These are phyloP conservation scores for Paramecium octaurelia DNA, from an alignment of 73 alveolate genomes.

Conservation along the genomic window DNA sequence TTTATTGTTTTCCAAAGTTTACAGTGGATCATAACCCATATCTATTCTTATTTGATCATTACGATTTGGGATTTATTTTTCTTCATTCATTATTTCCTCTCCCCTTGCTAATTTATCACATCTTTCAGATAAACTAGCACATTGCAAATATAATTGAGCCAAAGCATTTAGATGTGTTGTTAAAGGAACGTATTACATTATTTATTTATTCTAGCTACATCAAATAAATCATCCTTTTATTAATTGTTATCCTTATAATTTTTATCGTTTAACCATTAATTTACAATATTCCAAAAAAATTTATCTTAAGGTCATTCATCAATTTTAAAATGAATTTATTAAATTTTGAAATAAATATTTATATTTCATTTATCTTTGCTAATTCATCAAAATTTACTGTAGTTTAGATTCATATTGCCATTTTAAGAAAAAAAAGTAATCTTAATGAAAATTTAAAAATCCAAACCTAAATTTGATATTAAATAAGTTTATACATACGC, in stretches of 20 bases:
- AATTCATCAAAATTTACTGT: not conserved
- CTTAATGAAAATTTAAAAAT: not conserved
- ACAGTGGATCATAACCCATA: not conserved
- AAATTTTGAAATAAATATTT: too few species aligned
- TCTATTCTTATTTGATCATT: not conserved
- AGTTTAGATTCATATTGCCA: not conserved
- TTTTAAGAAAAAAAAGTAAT: too few species aligned
- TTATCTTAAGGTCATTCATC: not conserved
- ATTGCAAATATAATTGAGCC: not conserved
- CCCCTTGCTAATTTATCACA: not conserved
- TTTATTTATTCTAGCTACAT: not conserved
- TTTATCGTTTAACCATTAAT: not conserved
- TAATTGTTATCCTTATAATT: not conserved
- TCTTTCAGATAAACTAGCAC: not conserved
- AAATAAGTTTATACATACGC: not conserved
- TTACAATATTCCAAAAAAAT: not conserved
- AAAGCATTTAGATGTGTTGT: not conserved
- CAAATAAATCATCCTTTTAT: not conserved
- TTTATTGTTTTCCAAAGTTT: not conserved
- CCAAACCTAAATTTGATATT: not conserved
- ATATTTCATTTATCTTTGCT: too few species aligned
- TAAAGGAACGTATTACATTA: not conserved
- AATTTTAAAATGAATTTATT: too few species aligned
- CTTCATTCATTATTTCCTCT: not conserved
- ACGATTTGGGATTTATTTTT: not conserved